phyloP scores from a whole-genome alignment of 441 rosid species.

The Arabidopsis lyrata region DNA sequence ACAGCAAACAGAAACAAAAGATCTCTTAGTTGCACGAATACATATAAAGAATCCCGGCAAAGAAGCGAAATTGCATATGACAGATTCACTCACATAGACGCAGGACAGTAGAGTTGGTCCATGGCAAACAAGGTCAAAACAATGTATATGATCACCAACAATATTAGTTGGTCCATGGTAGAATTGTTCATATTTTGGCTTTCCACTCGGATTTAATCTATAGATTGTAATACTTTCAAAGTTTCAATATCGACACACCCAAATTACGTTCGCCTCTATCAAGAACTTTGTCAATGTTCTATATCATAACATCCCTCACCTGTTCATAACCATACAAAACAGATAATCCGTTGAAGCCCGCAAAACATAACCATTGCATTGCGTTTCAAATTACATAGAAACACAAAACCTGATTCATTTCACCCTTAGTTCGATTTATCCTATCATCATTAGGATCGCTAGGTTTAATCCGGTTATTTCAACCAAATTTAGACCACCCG shows the following conservation, averaged over 20 bases:
- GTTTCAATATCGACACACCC: too few species aligned
- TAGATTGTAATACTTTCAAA: too few species aligned
- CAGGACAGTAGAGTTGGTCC: conserved; percentile 81
- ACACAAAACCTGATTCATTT: conserved; percentile 80
- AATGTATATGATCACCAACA: conserved; percentile 68
- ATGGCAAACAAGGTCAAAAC: conserved; percentile 75
- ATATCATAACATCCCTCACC: conserved; percentile 91
- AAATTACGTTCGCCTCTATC: conserved; percentile 99
- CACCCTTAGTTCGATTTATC: conserved; percentile 83
- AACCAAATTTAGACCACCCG: not conserved
- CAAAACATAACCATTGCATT: not conserved
- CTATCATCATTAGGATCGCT: conserved; percentile 83
- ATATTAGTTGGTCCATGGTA: conserved; percentile 38
- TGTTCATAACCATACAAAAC: conserved; percentile 28
- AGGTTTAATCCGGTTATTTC: not conserved
- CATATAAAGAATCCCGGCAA: not conserved
- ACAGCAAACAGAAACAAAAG: not conserved
- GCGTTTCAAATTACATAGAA: not conserved
- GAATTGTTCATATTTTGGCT: too few species aligned
- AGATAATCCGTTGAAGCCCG: not conserved
- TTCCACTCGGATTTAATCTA: too few species aligned
- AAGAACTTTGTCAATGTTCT: conserved; percentile 91
- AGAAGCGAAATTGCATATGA: not conserved
- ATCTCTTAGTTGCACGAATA: not conserved
- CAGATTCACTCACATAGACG: conserved; percentile 41